A percentile compares a stretch with the other conserved stretches of the same genome.
These are phyloP conservation scores for Chalaropsis thielavioides DNA, from an alignment of 2,329 filamentous ascomycete genomes.

Conservation along the genomic window DNA sequence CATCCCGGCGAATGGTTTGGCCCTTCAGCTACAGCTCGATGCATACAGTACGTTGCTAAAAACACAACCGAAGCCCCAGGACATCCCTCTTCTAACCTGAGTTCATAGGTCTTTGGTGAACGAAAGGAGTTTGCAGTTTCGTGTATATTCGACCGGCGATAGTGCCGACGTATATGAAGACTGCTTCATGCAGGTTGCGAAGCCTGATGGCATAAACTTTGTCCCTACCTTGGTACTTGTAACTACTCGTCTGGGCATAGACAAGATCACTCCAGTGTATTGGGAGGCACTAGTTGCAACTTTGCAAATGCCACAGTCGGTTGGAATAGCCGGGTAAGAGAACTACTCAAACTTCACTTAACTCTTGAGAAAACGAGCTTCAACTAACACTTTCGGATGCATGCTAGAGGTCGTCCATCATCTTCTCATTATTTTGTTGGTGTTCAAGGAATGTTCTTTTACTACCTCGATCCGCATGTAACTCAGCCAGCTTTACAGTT, in stretches of 20 bases:
- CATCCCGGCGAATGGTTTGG: slow-evolving; percentile 98
- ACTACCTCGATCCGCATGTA: slow-evolving; percentile 89
- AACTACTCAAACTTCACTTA: not conserved
- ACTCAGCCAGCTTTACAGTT: slow-evolving; percentile 62
- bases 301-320: slow-evolving; percentile 78
- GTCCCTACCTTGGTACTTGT: slow-evolving; percentile 79
- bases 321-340: slow-evolving; percentile 81
- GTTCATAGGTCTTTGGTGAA: slow-evolving; percentile 56
- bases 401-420: slow-evolving; percentile 66
- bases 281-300: slow-evolving; percentile 82
- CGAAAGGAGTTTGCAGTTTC: slow-evolving; percentile 47
- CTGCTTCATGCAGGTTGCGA: slow-evolving; percentile 64
- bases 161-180: slow-evolving; percentile 89
- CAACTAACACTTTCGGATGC: slow-evolving; percentile 10
- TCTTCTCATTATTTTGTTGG: slow-evolving; percentile 58
- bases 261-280: slow-evolving; percentile 87
- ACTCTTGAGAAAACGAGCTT: not conserved
- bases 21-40: slow-evolving; percentile 85
- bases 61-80: not conserved
- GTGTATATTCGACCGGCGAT: slow-evolving; percentile 80
- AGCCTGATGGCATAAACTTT: slow-evolving; percentile 50
- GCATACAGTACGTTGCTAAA: slow-evolving; percentile 61
- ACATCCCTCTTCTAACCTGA: not conserved
- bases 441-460: slow-evolving; percentile 57
- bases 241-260: slow-evolving; percentile 78